Evolutionary conservation across 2,329 filamentous ascomycete genomes (phyloP).

Genomic region (Colletotrichum melonis): DNA sequence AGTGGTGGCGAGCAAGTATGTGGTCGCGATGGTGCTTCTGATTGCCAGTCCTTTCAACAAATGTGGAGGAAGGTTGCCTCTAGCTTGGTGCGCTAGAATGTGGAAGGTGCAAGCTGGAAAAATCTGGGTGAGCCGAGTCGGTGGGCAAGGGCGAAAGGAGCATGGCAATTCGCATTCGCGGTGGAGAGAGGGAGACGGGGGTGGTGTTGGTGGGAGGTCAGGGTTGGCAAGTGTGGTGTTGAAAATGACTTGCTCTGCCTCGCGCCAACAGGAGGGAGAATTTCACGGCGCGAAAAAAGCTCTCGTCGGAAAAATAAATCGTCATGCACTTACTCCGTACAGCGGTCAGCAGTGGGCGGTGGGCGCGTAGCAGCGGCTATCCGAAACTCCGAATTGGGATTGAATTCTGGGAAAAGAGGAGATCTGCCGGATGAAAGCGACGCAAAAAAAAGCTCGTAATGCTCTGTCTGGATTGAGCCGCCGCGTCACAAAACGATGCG

Average conservation of each 20-base stretch:
- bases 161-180: constrained; percentile 24
- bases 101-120: neutral
- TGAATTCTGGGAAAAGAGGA: neutral
- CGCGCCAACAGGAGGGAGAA: constrained; percentile 13
- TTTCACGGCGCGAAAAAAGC: constrained; percentile 28
- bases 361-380: constrained; percentile 8
- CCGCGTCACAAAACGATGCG: neutral
- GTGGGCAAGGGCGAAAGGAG: constrained; percentile 17
- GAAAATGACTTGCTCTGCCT: constrained; percentile 9
- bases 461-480: neutral
- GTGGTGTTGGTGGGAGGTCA: constrained; percentile 11
- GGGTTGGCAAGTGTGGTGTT: constrained; percentile 11
- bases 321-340: constrained; percentile 17
- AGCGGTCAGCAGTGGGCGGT: neutral
- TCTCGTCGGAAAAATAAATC: constrained; percentile 22
- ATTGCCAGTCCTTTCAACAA: neutral
- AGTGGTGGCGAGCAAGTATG: neutral
- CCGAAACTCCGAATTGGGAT: constrained; percentile 20
- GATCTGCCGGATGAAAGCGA: neutral
- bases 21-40: neutral
- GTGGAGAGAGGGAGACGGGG: neutral
- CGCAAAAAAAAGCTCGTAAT: neutral
- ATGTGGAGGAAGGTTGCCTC: neutral
- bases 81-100: constrained; percentile 12
- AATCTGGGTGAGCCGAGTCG: neutral